Conservation (phyloP, 1,139 yeast genomes). For the Neolecta irregularis region DNA sequence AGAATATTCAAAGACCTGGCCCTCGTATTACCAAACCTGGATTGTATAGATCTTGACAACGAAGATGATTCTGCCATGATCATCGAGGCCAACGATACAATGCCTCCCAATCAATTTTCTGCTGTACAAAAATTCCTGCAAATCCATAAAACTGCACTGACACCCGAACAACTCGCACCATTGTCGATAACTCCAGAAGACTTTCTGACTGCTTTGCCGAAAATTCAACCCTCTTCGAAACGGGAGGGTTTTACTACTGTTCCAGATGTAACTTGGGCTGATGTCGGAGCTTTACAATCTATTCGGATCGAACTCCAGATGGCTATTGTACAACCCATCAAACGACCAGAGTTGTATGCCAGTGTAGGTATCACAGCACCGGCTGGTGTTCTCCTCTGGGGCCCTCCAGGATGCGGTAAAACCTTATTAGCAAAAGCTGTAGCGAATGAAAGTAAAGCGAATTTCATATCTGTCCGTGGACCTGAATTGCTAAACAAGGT, state of each 20-base stretch:
- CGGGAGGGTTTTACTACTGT: constrained; percentile 98
- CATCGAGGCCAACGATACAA: constrained; percentile 18
- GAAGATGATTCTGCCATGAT: constrained; percentile 20
- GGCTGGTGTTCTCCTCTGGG: constrained; percentile 95
- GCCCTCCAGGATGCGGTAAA: constrained; percentile 99
- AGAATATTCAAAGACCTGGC: constrained; percentile 42
- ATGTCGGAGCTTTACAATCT: constrained; percentile 73
- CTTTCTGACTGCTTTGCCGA: constrained; percentile 70
- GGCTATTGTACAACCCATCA: constrained; percentile 95
- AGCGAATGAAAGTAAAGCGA: constrained; percentile 91
- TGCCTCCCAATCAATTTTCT: constrained; percentile 20
- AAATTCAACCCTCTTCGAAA: constrained; percentile 92
- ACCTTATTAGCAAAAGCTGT: constrained; percentile 92
- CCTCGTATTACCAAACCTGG: constrained; percentile 8
- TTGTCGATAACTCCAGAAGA: constrained; percentile 64
- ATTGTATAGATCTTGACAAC: constrained; percentile 12
- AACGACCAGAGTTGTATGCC: constrained; percentile 75
- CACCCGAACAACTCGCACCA: constrained; percentile 57
- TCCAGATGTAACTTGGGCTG: constrained; percentile 93
- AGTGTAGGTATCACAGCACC: constrained; percentile 94
- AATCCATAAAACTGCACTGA: constrained; percentile 65
- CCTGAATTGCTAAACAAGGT: constrained; percentile 76
- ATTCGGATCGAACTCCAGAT: constrained; percentile 83
- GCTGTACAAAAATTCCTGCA: constrained; percentile 58
- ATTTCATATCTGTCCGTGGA: constrained; percentile 86